These are phyloP conservation scores for Penicillium coffeae DNA, from an alignment of 495 filamentous ascomycete species.

Conservation along the genomic window DNA sequence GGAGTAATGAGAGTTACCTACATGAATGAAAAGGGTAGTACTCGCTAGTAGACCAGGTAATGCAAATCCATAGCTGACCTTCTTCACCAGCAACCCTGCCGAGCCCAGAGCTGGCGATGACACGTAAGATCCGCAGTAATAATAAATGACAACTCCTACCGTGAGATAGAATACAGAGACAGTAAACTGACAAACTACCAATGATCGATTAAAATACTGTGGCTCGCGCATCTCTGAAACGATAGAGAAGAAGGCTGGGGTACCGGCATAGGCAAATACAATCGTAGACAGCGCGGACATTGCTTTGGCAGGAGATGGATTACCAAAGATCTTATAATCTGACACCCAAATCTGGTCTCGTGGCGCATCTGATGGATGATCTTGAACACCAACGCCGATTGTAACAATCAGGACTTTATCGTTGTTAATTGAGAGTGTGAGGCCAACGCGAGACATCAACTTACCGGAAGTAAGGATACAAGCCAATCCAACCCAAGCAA, in stretches of 20 bases:
- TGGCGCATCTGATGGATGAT: constrained; percentile 32
- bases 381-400: constrained; percentile 53
- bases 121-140: constrained; percentile 61
- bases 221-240: constrained; percentile 71
- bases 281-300: constrained; percentile 67
- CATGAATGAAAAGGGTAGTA: constrained; percentile 28
- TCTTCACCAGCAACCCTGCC: constrained; percentile 54
- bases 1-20: constrained; percentile 1
- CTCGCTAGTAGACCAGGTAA: constrained; percentile 48
- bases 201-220: constrained; percentile 53
- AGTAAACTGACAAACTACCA: constrained; percentile 39
- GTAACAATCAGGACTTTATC: constrained; percentile 63
- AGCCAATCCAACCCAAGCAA: constrained; percentile 37
- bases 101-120: constrained; percentile 66
- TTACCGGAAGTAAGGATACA: constrained; percentile 37
- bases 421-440: neutral
- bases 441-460: too few species aligned
- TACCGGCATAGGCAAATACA: constrained; percentile 62
- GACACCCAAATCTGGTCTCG: constrained; percentile 27
- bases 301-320: constrained; percentile 27
- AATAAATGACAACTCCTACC: constrained; percentile 62
- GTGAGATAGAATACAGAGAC: constrained; percentile 59
- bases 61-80: constrained; percentile 67
- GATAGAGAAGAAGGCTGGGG: constrained; percentile 66
- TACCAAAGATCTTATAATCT: constrained; percentile 28